Percentiles rank a stretch among this genome's conserved stretches.
phyloP scores from a whole-genome alignment of 441 rosid species.

The Populus hybrid region DNA sequence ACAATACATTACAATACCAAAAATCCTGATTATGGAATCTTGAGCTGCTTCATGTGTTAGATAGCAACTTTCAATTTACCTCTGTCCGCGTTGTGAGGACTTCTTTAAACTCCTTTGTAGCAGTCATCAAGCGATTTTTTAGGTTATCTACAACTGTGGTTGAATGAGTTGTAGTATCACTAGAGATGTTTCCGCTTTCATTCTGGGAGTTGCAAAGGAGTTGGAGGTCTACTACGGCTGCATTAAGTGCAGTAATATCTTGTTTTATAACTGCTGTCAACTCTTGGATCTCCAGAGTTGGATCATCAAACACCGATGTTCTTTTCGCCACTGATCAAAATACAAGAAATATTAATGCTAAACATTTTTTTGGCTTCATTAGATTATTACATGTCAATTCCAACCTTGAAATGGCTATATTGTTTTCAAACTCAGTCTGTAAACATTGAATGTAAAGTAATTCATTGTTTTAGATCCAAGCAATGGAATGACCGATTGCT shows the following conservation, averaged over 20 bases:
- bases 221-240: conserved; percentile 89
- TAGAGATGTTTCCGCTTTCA: conserved; percentile 57
- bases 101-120: conserved; percentile 91
- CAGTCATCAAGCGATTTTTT: conserved; percentile 61
- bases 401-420: neutral
- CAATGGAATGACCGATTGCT: neutral
- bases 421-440: neutral
- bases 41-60: neutral
- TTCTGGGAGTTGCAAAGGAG: conserved; percentile 69
- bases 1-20: neutral
- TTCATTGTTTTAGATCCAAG: neutral
- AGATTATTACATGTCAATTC: neutral
- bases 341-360: neutral
- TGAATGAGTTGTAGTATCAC: conserved; percentile 80
- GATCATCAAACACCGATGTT: conserved; percentile 91
- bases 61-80: conserved; percentile 33
- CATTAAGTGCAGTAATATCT: conserved; percentile 84
- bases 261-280: conserved; percentile 81
- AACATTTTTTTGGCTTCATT: neutral
- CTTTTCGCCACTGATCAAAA: conserved; percentile 73
- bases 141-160: conserved; percentile 71
- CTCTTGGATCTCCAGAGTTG: conserved; percentile 90
- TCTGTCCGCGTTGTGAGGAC: conserved; percentile 90
- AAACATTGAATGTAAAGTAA: neutral
- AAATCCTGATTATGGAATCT: neutral